Evolutionary conservation across 257 asterid species (phyloP), one percentile per base, ranked within the genome.

Genomic region (Rauvolfia tetraphylla): DNA sequence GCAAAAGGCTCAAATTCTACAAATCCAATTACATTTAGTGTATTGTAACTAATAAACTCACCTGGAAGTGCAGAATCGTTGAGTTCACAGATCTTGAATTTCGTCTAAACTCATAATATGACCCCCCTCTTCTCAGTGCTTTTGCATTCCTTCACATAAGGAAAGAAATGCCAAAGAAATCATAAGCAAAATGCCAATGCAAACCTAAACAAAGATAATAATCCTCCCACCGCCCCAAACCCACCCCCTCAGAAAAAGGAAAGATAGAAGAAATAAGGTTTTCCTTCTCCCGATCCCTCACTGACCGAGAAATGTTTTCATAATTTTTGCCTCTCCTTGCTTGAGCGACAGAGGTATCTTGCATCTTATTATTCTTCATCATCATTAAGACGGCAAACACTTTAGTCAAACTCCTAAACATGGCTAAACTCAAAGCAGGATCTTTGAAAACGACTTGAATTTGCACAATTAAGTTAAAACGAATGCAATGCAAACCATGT

Each of bases 61-160:
- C 98, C 97, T 93, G 97, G 86, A 93, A 92, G 85, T 93, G 98
- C 82, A 92, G 86, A 73, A 93, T 92, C 18, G 98, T 93, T 11
- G 97, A 92, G 78, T 83, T 90, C 80, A 92, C 96, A 58, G 98
- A 92, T 87, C 96, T 92, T 51, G 97, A 89, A 81, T 93, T 92
- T 61, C 89, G 89, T 78, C 91, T 88, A 83, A 93, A 93, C 68
- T 78, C 94, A 79, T 90, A 93, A 78, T 78, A 92, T 0, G 69
- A 76, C 38, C 79, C 82, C 41, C 89, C 90, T 84, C n/a, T 89
- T 93, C 48, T 87, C 87, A 48, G 96, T 90, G 67, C 81, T 54
- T 75, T 86, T 87, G 90, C 97, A 93, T 39, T 82, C 96, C 98
- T 93, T 79, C 72, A 72, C 25, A 77, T 49, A 75, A 66, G 31